A percentile compares a stretch with the other conserved stretches of the same genome.
These are phyloP conservation scores for Fusarium pseudonygamai DNA, from an alignment of 2,329 filamentous ascomycete genomes.

Conservation along the genomic window DNA sequence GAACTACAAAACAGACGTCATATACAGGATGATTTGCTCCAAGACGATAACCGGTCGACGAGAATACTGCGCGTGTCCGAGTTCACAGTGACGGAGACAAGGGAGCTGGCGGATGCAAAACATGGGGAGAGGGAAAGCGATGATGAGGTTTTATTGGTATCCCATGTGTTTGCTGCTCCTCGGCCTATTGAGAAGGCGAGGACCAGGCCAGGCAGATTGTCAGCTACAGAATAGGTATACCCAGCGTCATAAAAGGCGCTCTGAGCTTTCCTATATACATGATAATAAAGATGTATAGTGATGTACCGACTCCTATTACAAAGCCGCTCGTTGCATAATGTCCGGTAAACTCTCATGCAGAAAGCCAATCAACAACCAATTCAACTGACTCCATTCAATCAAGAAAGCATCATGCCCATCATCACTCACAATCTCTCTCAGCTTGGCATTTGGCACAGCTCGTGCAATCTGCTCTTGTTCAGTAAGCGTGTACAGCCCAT, in stretches of 20 bases:
- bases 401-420: background rate
- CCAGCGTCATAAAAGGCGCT: accelerated
- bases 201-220: background rate
- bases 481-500: background rate
- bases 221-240: background rate
- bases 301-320: background rate
- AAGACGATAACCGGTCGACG: background rate
- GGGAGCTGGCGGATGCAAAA: accelerated
- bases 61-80: background rate
- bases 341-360: background rate
- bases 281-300: too few species aligned
- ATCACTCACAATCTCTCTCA: background rate
- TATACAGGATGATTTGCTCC: background rate
- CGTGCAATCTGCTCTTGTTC: background rate
- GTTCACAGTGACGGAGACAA: background rate
- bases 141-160: background rate
- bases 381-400: background rate
- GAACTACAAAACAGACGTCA: background rate
- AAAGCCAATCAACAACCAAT: background rate
- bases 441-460: background rate
- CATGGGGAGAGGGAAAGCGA: background rate
- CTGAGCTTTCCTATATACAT: accelerated
- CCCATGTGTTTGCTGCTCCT: background rate
- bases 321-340: background rate
- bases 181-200: background rate